Evolutionary conservation across 441 rosid genomes (phyloP).

Genomic region (Adansonia grandidieri): DNA sequence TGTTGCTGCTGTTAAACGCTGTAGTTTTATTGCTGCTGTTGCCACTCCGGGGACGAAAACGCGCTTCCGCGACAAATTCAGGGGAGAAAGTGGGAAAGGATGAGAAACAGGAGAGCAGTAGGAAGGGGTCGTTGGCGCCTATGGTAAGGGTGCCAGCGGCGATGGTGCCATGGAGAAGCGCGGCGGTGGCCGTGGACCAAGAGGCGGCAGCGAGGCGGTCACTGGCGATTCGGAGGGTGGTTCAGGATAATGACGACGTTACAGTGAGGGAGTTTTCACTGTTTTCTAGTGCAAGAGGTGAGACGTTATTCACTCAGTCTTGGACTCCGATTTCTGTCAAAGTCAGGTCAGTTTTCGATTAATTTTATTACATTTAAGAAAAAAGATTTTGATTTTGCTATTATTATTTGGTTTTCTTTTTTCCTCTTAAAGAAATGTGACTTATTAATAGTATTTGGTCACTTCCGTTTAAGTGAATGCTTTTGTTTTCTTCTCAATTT

Average conservation of each 20-base stretch:
- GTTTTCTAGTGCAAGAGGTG: constrained; percentile 58
- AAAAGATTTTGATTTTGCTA: neutral
- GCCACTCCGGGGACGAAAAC: constrained; percentile 58
- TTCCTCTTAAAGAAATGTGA: neutral
- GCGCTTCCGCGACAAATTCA: constrained; percentile 34
- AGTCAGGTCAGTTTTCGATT: constrained; percentile 49
- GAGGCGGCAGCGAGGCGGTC: constrained; percentile 67
- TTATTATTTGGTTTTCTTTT: neutral
- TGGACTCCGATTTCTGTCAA: constrained; percentile 62
- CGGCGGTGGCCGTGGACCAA: constrained; percentile 48
- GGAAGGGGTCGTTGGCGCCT: constrained; percentile 37
- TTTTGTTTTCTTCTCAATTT: neutral
- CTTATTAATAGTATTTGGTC: neutral
- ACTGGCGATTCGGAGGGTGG: constrained; percentile 61
- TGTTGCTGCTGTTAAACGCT: constrained; percentile 50
- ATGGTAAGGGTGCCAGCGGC: constrained; percentile 47
- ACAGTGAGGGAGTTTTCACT: constrained; percentile 51
- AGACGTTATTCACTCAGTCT: constrained; percentile 72
- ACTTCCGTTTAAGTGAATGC: neutral
- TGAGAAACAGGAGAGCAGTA: constrained; percentile 44
- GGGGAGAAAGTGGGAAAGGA: constrained; percentile 43
- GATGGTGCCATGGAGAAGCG: constrained; percentile 55
- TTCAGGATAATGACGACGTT: constrained; percentile 57
- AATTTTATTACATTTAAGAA: neutral
- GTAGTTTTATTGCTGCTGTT: constrained; percentile 52